Conservation (phyloP, 257 asterid genomes). For the Ehretia macrophylla region DNA sequence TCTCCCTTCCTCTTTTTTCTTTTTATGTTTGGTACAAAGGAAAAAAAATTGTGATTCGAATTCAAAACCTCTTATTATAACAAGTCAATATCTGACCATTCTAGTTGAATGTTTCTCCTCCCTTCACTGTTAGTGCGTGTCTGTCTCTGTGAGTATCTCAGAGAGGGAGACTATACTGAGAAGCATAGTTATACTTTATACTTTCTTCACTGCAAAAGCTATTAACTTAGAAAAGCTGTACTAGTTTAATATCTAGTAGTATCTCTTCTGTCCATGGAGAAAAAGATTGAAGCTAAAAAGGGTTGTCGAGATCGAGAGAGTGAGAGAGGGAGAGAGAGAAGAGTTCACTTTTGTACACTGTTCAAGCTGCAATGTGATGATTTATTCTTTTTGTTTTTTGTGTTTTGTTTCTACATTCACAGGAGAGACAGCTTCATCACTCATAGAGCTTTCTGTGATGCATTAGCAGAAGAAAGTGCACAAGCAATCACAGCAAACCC, state of each 20-base stretch:
- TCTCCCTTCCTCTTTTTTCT: no score
- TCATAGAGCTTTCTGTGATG: conserved; percentile 82
- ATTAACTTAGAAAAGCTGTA: conserved; percentile 20
- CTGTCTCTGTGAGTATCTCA: no score
- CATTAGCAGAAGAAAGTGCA: conserved; percentile 66
- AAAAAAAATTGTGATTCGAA: no score
- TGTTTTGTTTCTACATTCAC: conserved; percentile 41
- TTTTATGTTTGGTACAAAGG: no score
- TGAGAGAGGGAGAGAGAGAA: conserved; percentile 4
- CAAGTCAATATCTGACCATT: no score
- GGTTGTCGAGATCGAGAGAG: conserved; percentile 33
- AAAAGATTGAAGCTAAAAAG: conserved; percentile 29
- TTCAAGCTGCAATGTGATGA: not conserved
- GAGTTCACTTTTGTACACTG: not conserved
- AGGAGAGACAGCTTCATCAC: conserved; percentile 82
- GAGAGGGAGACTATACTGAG: no score
- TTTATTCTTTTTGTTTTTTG: conserved; percentile 41
- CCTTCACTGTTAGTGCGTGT: no score
- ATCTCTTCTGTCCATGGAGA: conserved; percentile 22
- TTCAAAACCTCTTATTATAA: no score
- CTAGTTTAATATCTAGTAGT: conserved; percentile 13
- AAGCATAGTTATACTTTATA: no score
- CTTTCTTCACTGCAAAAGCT: conserved; percentile 31
- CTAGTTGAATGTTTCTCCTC: no score
- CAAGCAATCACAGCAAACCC: conserved; percentile 37